These are phyloP conservation scores for Alliaria petiolata DNA, from an alignment of 345 rosid genomes.

Conservation along the genomic window DNA sequence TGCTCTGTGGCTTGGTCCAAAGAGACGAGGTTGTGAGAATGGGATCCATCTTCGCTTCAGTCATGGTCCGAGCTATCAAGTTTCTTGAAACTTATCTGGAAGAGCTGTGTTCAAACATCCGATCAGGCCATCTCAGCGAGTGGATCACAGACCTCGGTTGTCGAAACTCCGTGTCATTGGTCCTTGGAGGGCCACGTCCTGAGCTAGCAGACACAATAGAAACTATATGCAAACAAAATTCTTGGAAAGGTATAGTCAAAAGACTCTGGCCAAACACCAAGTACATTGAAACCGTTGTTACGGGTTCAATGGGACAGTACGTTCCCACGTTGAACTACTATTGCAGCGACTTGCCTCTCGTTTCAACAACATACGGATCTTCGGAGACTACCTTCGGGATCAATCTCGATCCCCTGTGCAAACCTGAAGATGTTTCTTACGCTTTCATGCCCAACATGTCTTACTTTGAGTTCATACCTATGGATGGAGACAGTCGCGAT, in stretches of 20 bases:
- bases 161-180: slow-evolving; percentile 40
- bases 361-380: slow-evolving; percentile 87
- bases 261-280: slow-evolving; percentile 76
- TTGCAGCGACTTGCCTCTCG: slow-evolving; percentile 70
- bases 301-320: slow-evolving; percentile 93
- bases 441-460: slow-evolving; percentile 86
- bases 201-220: slow-evolving; percentile 53
- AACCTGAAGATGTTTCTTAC: slow-evolving; percentile 77
- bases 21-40: slow-evolving; percentile 69
- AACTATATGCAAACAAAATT: slow-evolving; percentile 39
- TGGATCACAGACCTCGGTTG: slow-evolving; percentile 73
- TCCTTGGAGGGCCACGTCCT: slow-evolving; percentile 44
- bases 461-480: slow-evolving; percentile 76
- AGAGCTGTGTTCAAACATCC: slow-evolving; percentile 71
- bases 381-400: slow-evolving; percentile 88
- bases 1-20: slow-evolving; percentile 77
- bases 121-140: slow-evolving; percentile 55
- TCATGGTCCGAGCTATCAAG: slow-evolving; percentile 72
- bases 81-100: slow-evolving; percentile 65
- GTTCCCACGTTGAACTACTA: slow-evolving; percentile 67
- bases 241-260: slow-evolving; percentile 85
- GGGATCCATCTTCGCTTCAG: slow-evolving; percentile 89
- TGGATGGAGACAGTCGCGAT: slow-evolving; percentile 40
- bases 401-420: slow-evolving; percentile 66
- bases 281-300: slow-evolving; percentile 77